phyloP scores from a whole-genome alignment of 1,284 basidiomycete genomes.

The Trametes versicolor region DNA sequence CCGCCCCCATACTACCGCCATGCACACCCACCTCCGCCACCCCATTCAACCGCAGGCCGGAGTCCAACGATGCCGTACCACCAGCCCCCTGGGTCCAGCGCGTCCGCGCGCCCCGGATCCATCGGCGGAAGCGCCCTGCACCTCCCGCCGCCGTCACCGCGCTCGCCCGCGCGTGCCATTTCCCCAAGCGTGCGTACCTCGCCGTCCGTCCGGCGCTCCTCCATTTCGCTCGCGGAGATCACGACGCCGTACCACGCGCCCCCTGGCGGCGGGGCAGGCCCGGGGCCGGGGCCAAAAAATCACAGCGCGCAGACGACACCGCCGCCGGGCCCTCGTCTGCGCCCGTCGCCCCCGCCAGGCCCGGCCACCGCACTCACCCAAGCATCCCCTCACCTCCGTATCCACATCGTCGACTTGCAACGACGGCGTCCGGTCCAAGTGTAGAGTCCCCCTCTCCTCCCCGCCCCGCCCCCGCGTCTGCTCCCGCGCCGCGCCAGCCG shows the following conservation, averaged over 20 bases:
- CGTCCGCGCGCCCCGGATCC: conserved; percentile 17
- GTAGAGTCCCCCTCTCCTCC: conserved; percentile 20
- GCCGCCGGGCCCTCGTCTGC: conserved; percentile 62
- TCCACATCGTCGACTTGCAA: conserved; percentile 38
- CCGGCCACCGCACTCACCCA: conserved; percentile 40
- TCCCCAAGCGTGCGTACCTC: conserved; percentile 33
- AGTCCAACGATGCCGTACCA: conserved; percentile 39
- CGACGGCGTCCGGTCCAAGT: conserved; percentile 28
- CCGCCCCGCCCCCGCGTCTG: conserved; percentile 1
- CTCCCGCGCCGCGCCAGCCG: neutral
- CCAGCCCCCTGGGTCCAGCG: conserved; percentile 27
- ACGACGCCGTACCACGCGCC: conserved; percentile 41
- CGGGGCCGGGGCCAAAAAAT: conserved; percentile 56
- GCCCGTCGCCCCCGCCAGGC: conserved; percentile 46
- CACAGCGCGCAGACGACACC: conserved; percentile 60
- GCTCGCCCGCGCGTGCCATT: conserved; percentile 18
- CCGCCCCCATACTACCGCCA: conserved; percentile 30
- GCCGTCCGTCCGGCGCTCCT: conserved; percentile 38
- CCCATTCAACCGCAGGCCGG: conserved; percentile 18
- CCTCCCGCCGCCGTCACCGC: conserved; percentile 23
- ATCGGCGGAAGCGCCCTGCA: conserved; percentile 12
- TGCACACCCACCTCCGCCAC: conserved; percentile 9
- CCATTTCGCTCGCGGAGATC: conserved; percentile 47
- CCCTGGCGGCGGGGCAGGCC: conserved; percentile 26
- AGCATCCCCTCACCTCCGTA: conserved; percentile 35